These are phyloP conservation scores for Trichoderma atroviride DNA, from an alignment of 2,329 filamentous ascomycete genomes.

Conservation along the genomic window DNA sequence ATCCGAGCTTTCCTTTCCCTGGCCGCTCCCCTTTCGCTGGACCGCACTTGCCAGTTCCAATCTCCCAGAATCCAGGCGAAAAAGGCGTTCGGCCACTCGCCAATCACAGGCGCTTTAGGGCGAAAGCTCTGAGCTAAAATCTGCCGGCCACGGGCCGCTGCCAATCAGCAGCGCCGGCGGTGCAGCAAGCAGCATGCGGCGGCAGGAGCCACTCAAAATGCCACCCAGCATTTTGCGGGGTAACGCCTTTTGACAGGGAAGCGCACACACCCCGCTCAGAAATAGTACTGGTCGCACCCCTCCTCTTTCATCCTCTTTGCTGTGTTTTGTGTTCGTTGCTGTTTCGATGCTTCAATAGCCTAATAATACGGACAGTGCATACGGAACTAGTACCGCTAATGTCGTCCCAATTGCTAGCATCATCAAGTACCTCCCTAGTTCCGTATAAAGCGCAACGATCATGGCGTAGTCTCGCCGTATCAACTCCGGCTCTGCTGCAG, in stretches of 20 bases:
- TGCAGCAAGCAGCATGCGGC: conserved; percentile 9
- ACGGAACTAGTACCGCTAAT: conserved; percentile 4
- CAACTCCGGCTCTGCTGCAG: not conserved
- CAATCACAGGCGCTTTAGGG: not conserved
- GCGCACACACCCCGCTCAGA: not conserved
- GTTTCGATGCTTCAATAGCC: not conserved
- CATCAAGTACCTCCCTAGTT: not conserved
- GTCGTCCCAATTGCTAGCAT: not conserved
- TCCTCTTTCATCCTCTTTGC: not conserved
- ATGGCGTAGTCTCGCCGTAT: not conserved
- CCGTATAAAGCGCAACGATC: not conserved
- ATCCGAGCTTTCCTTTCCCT: not conserved
- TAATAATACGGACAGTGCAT: not conserved
- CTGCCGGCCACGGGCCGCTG: conserved; percentile 27
- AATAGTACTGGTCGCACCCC: not conserved
- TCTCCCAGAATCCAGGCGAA: not conserved
- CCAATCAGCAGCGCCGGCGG: conserved; percentile 26
- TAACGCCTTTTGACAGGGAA: conserved; percentile 19
- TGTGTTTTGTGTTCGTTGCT: not conserved
- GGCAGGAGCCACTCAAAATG: conserved; percentile 16
- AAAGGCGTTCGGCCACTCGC: conserved; percentile 1
- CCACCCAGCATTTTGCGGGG: conserved; percentile 27
- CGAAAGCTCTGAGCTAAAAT: conserved; percentile 20
- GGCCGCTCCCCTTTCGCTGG: not conserved
- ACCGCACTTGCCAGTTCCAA: not conserved